phyloP scores from a whole-genome alignment of 139 green algal genomes.

The Mesotaenium endlicherianum region DNA sequence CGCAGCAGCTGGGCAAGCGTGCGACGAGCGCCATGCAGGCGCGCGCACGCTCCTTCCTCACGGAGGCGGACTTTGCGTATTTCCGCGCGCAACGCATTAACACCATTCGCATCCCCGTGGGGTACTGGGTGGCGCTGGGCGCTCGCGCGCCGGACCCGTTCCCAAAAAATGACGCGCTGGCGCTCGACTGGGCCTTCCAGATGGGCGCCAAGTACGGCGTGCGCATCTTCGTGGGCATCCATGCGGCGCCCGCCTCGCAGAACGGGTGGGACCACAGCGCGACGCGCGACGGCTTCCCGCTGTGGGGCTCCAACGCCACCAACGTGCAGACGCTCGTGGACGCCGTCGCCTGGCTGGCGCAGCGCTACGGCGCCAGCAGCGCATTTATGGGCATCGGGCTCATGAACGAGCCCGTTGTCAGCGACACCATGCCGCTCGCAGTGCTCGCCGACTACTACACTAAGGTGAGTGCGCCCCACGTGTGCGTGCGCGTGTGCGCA shows the following conservation, averaged over 20 bases:
- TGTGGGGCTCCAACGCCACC: background rate
- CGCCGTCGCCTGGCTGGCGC: background rate
- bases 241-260: background rate
- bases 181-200: background rate
- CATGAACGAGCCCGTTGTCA: background rate
- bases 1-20: background rate
- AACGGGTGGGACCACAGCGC: background rate
- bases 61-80: background rate
- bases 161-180: background rate
- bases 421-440: background rate
- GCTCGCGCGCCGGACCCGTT: background rate
- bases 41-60: background rate
- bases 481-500: background rate
- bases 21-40: background rate
- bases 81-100: slow-evolving; percentile 3
- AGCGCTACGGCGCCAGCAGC: background rate
- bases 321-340: background rate
- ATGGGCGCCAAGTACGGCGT: background rate
- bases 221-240: background rate
- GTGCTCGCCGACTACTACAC: background rate
- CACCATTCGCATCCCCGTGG: background rate
- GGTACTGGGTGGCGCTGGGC: background rate
- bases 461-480: background rate
- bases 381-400: slow-evolving; percentile 13
- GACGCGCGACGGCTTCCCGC: background rate